Percentiles rank a stretch among this genome's conserved stretches.
Evolutionary conservation across 345 rosid species (phyloP).

Genomic region (Leavenworthia alabamica): DNA sequence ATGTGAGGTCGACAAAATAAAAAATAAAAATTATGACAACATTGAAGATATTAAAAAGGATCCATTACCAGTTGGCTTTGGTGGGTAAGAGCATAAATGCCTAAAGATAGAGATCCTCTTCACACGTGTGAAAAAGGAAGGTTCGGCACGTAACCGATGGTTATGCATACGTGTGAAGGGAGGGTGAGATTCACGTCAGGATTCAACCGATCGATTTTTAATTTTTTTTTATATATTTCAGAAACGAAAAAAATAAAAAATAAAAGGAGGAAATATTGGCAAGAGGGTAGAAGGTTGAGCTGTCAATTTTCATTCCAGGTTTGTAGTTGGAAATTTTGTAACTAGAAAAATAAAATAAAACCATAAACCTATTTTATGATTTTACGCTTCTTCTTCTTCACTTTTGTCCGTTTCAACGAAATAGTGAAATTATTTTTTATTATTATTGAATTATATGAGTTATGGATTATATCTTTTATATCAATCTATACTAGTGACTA

Average conservation of each 20-base stretch:
- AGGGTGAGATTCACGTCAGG: conserved; percentile 29
- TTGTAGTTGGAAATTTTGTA: conserved; percentile 9
- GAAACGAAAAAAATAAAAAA: neutral
- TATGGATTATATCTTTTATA: neutral
- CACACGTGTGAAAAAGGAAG: conserved; percentile 26
- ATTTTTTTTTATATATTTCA: neutral
- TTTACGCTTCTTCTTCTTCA: neutral
- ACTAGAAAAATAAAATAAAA: neutral
- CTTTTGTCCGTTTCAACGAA: neutral
- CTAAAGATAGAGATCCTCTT: conserved; percentile 10
- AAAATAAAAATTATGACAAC: neutral
- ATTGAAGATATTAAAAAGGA: conserved; percentile 18
- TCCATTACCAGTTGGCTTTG: conserved; percentile 21
- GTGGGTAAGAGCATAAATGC: conserved; percentile 28
- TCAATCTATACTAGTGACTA: no score
- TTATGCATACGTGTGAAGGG: conserved; percentile 30
- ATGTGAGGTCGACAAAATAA: conserved; percentile 14
- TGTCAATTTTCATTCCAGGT: conserved; percentile 22
- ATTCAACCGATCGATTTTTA: conserved; percentile 3
- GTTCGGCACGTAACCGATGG: conserved; percentile 26
- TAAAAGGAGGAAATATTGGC: conserved; percentile 21
- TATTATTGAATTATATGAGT: neutral
- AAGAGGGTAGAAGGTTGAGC: conserved; percentile 32
- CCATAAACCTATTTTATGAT: neutral
- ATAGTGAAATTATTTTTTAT: neutral